These are phyloP conservation scores for Fusarium sp. DNA, from an alignment of 2,329 filamentous ascomycete genomes.

Conservation along the genomic window DNA sequence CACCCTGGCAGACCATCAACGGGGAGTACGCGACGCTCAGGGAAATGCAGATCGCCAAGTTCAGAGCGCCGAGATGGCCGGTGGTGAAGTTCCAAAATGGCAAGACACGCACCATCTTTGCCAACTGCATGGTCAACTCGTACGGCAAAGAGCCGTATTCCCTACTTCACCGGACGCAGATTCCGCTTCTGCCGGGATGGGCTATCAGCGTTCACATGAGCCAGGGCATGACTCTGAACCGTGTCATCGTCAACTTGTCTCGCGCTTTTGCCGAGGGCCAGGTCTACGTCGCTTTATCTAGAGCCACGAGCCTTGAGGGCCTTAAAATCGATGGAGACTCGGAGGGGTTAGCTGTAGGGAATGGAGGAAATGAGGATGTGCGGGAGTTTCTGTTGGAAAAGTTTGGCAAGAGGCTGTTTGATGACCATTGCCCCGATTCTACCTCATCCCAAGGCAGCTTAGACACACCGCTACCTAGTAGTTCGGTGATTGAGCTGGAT, in stretches of 20 bases:
- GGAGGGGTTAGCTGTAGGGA: background rate
- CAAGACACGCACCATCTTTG: slow-evolving; percentile 56
- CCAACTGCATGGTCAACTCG: slow-evolving; percentile 62
- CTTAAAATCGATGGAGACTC: slow-evolving; percentile 23
- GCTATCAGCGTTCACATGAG: slow-evolving; percentile 73
- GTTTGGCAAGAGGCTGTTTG: background rate
- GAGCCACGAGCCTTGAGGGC: slow-evolving; percentile 32
- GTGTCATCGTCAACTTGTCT: slow-evolving; percentile 65
- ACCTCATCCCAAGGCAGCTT: background rate
- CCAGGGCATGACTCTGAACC: slow-evolving; percentile 72
- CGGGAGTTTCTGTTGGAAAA: background rate
- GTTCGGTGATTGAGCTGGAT: background rate
- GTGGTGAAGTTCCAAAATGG: slow-evolving; percentile 64
- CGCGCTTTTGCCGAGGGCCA: slow-evolving; percentile 67
- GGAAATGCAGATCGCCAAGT: slow-evolving; percentile 13
- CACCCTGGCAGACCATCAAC: background rate
- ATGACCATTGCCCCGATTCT: background rate
- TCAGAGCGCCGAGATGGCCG: slow-evolving; percentile 30
- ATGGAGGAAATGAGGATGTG: background rate
- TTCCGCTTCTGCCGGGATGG: slow-evolving; percentile 70
- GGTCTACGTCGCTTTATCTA: slow-evolving; percentile 62
- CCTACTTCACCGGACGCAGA: slow-evolving; percentile 66
- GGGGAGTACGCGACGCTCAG: slow-evolving; percentile 14
- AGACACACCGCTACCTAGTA: background rate
- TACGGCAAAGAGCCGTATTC: slow-evolving; percentile 60